Percentiles rank a stretch among this genome's conserved stretches.
These are phyloP conservation scores for Intubia oerlemansii DNA, from an alignment of 2,329 filamentous ascomycete species.

Conservation along the genomic window DNA sequence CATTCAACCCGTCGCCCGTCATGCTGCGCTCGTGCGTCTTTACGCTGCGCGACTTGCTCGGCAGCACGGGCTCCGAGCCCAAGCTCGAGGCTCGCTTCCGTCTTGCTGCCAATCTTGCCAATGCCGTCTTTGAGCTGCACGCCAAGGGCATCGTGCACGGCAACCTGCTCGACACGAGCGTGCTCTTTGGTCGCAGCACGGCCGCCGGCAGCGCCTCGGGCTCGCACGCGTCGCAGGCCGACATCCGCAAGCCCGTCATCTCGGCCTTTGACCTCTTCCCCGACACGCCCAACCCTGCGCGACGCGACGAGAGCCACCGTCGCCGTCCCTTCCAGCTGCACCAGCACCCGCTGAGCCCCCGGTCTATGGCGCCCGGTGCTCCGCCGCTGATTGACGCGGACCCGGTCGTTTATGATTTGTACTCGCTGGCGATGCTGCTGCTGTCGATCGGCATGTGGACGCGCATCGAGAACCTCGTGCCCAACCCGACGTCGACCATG, in stretches of 20 bases:
- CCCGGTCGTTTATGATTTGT: conserved; percentile 42
- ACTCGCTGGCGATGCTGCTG: conserved; percentile 51
- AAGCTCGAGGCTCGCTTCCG: conserved; percentile 57
- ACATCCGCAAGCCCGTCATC: conserved; percentile 46
- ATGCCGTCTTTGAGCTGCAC: conserved; percentile 55
- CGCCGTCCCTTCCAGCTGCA: conserved; percentile 23
- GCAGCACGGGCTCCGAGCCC: conserved; percentile 32
- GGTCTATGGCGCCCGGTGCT: conserved; percentile 19
- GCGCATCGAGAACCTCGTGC: conserved; percentile 32
- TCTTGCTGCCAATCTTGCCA: conserved; percentile 49
- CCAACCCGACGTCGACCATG: conserved; percentile 23
- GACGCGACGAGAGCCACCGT: conserved; percentile 7
- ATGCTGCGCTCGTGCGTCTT: conserved; percentile 28
- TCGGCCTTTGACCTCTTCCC: conserved; percentile 58
- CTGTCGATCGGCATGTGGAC: conserved; percentile 60
- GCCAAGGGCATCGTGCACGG: conserved; percentile 47
- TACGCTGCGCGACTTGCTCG: conserved; percentile 32
- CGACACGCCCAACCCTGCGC: conserved; percentile 17
- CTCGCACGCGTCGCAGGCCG: conserved; percentile 19
- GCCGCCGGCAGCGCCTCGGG: conserved; percentile 14
- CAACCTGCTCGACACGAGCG: conserved; percentile 43
- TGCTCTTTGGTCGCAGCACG: conserved; percentile 38
- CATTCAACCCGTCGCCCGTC: conserved; percentile 22
- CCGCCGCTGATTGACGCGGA: conserved; percentile 28
- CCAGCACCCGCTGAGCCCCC: conserved; percentile 44